A percentile compares a stretch with the other conserved stretches of the same genome.
Conservation (phyloP, 352 stramenopile species). For the Pythium biforme region DNA sequence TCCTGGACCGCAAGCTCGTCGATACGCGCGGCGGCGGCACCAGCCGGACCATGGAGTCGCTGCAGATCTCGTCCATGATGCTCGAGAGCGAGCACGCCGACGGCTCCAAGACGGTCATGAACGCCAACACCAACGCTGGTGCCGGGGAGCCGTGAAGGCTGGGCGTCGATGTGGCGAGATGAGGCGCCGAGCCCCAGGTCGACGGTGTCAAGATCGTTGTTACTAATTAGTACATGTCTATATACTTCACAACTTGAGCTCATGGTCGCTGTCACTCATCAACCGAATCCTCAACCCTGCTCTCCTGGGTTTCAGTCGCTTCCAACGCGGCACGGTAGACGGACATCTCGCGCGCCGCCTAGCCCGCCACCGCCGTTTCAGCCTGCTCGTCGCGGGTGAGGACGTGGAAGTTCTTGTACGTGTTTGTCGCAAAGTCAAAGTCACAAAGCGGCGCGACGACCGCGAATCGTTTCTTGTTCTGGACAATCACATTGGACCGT, state of each 20-base stretch:
- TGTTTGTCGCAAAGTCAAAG: conserved; percentile 78
- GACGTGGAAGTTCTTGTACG: conserved; percentile 70
- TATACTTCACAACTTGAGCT: too few relatives aligned
- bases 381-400: background rate
- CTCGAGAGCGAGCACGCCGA: background rate
- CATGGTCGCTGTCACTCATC: too few relatives aligned
- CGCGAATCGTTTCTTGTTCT: conserved; percentile 77
- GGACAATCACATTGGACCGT: conserved; percentile 76
- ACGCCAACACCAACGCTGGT: too few relatives aligned
- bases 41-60: background rate
- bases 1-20: conserved; percentile 2
- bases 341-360: too few relatives aligned
- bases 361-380: background rate
- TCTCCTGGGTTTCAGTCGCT: too few relatives aligned
- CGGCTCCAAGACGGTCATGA: background rate
- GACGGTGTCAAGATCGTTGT: too few relatives aligned
- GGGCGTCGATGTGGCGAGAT: too few relatives aligned
- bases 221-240: too few relatives aligned
- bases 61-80: conserved; percentile 1
- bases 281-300: too few relatives aligned
- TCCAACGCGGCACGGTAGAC: too few relatives aligned
- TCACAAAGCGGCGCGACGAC: conserved; percentile 66
- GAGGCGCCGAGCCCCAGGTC: too few relatives aligned
- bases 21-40: background rate
- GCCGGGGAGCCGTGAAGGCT: too few relatives aligned